Evolutionary conservation across 352 stramenopile species (phyloP).

Genomic region (Globisporangium nodosum): DNA sequence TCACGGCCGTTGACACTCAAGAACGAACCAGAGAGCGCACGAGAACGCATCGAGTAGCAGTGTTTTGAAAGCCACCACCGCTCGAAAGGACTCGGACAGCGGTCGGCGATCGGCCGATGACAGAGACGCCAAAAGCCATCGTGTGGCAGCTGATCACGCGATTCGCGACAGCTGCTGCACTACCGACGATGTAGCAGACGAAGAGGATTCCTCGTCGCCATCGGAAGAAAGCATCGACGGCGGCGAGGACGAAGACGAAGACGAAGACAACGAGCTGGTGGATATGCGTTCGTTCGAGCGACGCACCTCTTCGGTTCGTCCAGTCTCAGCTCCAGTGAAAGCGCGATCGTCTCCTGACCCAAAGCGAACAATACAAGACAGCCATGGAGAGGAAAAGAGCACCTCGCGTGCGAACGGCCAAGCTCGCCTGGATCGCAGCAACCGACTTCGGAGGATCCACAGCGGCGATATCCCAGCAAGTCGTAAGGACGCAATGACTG

Average conservation of each 20-base stretch:
- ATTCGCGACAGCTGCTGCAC: conserved; percentile 13
- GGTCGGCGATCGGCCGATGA: not conserved
- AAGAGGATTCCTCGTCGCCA: not conserved
- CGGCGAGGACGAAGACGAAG: not conserved
- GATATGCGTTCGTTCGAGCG: not conserved
- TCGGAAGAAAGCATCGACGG: not conserved
- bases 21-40: not conserved
- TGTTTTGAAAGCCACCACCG: not conserved
- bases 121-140: not conserved
- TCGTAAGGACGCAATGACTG: not conserved
- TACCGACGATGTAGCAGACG: conserved; percentile 13
- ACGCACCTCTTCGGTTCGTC: conserved; percentile 5
- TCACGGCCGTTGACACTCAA: not conserved
- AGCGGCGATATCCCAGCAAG: not conserved
- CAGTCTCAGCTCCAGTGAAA: conserved; percentile 17
- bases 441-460: not conserved
- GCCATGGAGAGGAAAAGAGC: not conserved
- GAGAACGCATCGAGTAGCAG: not conserved
- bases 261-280: conserved; percentile 1
- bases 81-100: not conserved
- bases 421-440: not conserved
- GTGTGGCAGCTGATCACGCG: not conserved
- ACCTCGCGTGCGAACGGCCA: not conserved
- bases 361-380: not conserved
- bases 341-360: not conserved